Conservation (phyloP, 2,329 filamentous ascomycete genomes). For the Ascomycota sp. region DNA sequence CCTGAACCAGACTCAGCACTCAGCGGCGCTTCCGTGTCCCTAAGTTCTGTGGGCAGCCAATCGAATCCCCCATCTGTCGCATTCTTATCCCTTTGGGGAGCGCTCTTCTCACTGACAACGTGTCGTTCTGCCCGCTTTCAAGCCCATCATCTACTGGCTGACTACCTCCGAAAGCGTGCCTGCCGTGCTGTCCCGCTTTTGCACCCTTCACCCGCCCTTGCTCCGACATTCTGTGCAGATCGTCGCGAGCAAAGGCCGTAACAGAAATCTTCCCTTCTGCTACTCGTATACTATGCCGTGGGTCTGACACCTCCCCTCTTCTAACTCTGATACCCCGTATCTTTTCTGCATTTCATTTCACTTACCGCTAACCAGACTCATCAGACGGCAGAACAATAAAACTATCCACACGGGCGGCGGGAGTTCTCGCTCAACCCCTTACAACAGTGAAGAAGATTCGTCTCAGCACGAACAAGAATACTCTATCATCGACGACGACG, state of each 20-base stretch:
- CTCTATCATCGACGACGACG: slow-evolving; percentile 12
- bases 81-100: no score
- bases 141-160: no score
- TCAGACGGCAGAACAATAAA: slow-evolving; percentile 9
- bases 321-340: slow-evolving; percentile 1
- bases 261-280: slow-evolving; percentile 6
- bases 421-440: slow-evolving; percentile 13
- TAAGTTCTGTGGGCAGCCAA: no score
- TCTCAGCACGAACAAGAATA: slow-evolving; percentile 12
- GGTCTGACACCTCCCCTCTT: slow-evolving; percentile 10
- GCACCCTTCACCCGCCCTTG: slow-evolving; percentile 13
- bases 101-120: no score
- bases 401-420: slow-evolving; percentile 9
- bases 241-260: slow-evolving; percentile 24
- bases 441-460: slow-evolving; percentile 18
- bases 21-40: no score
- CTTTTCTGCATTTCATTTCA: slow-evolving; percentile 2
- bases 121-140: no score
- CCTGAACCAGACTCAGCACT: no score
- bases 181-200: no score
- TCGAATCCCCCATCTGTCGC: no score
- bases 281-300: slow-evolving; percentile 22
- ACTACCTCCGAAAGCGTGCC: no score
- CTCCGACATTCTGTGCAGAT: slow-evolving; percentile 24
- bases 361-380: slow-evolving; percentile 9